Evolutionary conservation across 768 basidiomycete genomes (phyloP).

Genomic region (Tricholoma matsutake): DNA sequence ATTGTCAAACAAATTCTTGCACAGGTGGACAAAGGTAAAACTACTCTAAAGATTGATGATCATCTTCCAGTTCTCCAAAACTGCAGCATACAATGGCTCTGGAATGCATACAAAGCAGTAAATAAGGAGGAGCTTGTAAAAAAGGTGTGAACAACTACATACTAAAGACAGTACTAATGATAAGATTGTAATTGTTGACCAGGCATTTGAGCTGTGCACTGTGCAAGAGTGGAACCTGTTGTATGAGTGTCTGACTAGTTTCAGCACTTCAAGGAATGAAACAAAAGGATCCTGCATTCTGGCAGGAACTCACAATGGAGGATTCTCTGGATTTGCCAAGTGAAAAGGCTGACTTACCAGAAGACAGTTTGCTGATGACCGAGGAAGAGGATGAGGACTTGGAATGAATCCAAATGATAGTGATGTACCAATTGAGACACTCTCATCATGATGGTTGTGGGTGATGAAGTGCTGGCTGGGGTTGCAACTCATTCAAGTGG

Average conservation of each 20-base stretch:
- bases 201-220: not conserved
- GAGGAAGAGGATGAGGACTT: not conserved
- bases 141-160: not conserved
- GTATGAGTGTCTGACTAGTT: not conserved
- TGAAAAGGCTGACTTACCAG: not conserved
- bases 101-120: not conserved
- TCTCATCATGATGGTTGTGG: not conserved
- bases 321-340: not conserved
- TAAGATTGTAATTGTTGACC: no score
- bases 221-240: not conserved
- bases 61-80: not conserved
- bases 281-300: not conserved
- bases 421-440: not conserved
- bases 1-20: slow-evolving; percentile 26
- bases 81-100: not conserved
- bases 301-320: not conserved
- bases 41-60: not conserved
- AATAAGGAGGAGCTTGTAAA: not conserved
- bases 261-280: not conserved
- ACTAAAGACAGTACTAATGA: not conserved
- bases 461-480: not conserved
- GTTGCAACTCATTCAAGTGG: not conserved
- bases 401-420: no score
- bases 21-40: slow-evolving; percentile 23
- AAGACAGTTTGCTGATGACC: not conserved